Evolutionary conservation across 768 basidiomycete species (phyloP), one percentile per base, ranked within the genome.

Genomic region (Collybia sordida): DNA sequence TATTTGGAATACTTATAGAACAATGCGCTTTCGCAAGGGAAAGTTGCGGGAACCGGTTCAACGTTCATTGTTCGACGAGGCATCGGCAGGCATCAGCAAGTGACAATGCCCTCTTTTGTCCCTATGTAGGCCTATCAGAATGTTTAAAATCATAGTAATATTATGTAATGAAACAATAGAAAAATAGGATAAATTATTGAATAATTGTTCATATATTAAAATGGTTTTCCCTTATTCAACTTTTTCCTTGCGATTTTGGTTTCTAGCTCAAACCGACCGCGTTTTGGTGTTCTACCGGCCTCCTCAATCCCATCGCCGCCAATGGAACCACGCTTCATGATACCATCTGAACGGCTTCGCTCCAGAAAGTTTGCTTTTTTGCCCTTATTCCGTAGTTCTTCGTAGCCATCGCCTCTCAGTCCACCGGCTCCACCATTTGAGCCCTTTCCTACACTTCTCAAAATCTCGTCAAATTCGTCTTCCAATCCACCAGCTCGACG

Each of bases 391-490:
- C 31, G 22, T 50, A 47, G 27, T 51, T 46, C 37, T 19, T 50
- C 36, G 24, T 25, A 45, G 17, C 49, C 42, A 27, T 40, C 44
- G 4, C 90, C 93, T 62, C 92, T 90, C 6, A 77, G 67, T 37
- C 72, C 62, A 40, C 64, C 65, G 25, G 70, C 64, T 28, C 66
- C 61, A 31, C 63, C 65, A 28, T 70, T 62, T 28, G 71, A 73
- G 35, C 64, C 67, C 49, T 81, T 71, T 37, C 78, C 80, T 9
- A 85, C 80, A 21, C 81, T 79, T 55, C 73, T 77, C 27, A 95
- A 66, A 25, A 96, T 78, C 56, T 94, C 93, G 9, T 78, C 81
- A 59, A 95, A 95, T 65, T 93, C 93, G 57, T 89, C 90, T 54
- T 86, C 88, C 37, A 93, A 71, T 1, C 88, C 90, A 15, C 83